Conservation (phyloP, 2,329 filamentous ascomycete species). For the Fusarium devonianum region DNA sequence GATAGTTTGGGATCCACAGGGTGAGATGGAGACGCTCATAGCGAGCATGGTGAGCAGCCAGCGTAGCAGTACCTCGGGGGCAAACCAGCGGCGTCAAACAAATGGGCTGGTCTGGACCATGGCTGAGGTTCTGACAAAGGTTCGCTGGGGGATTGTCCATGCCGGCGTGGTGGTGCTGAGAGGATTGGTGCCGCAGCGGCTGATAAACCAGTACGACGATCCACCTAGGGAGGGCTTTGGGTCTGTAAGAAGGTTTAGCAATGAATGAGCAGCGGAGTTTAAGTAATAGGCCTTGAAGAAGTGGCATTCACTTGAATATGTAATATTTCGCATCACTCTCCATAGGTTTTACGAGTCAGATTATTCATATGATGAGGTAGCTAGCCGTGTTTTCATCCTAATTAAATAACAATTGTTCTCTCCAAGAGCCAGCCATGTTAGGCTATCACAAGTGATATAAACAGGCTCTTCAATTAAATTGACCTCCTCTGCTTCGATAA, state of each 20-base stretch:
- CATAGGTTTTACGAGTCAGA: no score
- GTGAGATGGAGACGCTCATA: conserved; percentile 56
- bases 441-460: no score
- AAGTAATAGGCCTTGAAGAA: no score
- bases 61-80: conserved; percentile 36
- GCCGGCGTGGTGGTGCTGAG: conserved; percentile 65
- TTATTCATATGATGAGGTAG: no score
- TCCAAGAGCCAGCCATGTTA: no score
- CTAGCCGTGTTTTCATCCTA: no score
- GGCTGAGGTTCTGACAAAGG: conserved; percentile 61
- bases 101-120: conserved; percentile 63
- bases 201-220: conserved; percentile 42
- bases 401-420: no score
- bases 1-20: conserved; percentile 57
- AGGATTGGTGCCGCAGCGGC: conserved; percentile 43
- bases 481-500: no score
- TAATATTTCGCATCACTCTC: no score
- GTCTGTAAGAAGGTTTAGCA: neutral
- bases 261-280: neutral
- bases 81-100: conserved; percentile 56
- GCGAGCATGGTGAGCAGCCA: conserved; percentile 47
- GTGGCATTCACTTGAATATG: neutral
- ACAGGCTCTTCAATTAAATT: no score
- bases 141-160: conserved; percentile 68
- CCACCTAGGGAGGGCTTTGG: neutral